Base-by-base conservation (phyloP, 345 rosid genomes). In the Psidium friedrichsthalianum region DNA sequence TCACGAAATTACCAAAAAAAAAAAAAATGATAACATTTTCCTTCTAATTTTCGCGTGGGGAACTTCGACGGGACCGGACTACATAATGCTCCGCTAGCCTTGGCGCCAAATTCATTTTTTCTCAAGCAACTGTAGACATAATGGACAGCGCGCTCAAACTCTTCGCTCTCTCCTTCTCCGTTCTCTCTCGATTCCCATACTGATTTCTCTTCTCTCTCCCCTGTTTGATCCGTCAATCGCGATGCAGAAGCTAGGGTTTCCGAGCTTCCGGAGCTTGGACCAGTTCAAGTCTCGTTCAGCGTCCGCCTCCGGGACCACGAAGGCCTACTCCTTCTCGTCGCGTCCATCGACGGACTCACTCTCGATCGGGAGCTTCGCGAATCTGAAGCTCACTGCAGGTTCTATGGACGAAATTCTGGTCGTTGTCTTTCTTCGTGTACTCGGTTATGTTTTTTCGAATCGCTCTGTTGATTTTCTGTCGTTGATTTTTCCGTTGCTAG, bases 371-470 rank as follows among this genome's bases (percentile, higher is more conserved):
- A 93, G 94, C 86, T 97, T 97, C 89, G 90, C 93, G 49, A 94
- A 93, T 87, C 85, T 94, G 91, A 95, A 97, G 92, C 88, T 95
- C 54, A 93, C 98, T 25, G 99, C 98, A 92, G 99, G 99, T 96
- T 56, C 57, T 42, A 80, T 12, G 27, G 61, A 8, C 44, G 54
- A 82, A 29, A 54, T 84, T 14, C 6, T 20, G 55, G 55, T 40
- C 42, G 56, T 25, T 47, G 20, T 27, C 32, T 84, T 87, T 51
- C 58, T 85, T 83, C 29, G n/a, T 9, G 47, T 32, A 13, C 58
- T 13, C 3, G 82, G 76, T 82, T 6, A 83, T 32, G 78, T 86
- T 53, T 18, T 69, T 36, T 10, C 47, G 47, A 8, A 36, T 69
- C 80, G 80, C 80, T 36, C 80, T 36, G 80, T 20, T 69, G 80